Base-by-base conservation (phyloP, 306 rosid genomes). In the Lathyrus sativus region DNA sequence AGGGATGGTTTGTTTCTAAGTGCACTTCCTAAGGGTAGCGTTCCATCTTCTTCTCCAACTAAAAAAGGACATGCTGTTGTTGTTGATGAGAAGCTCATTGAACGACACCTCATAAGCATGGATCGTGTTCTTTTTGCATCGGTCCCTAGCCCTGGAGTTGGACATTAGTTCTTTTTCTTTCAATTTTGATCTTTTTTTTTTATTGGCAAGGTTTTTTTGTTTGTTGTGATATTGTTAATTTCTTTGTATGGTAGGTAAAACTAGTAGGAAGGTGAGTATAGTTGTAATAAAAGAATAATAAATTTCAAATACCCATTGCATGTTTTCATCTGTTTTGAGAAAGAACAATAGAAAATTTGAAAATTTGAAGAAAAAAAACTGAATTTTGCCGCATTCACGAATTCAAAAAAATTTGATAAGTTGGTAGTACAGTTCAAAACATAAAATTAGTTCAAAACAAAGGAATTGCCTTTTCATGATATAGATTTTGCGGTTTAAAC, bases 111-210 rank as follows among this genome's bases (percentile, higher is more conserved):
- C 33, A 73, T 71, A 11, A 26, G 39, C 61, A 12, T 72, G 2
- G 83, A 89, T 46, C 88, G 82, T 14, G 12, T 67, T 67, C 51
- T 66, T 70, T 77, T 83, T 2, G 51, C 49, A 54, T 86, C 93
- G 18, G 85, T 85, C 24, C 97, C 97, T 0, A 91, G 96, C 79
- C 97, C 97, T 9, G 97, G 96, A 4, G 73, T 69, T 9, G 96
- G 96, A 5, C 91, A 91, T 64, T 85, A 45, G 37, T 45, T 48
- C 68, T 31, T 77, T 53, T 7, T 13, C 58, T 70, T n/a, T n/a
- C 18, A 5, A n/a, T 45, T 14, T n/a, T 45, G 18, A 14, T 45
- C 17, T n/a, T 45, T 12, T 33, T 53, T 53, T 24, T 11, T 19
- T 19, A 2, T 19, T 51, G 13, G 57, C n/a, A 17, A 3, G 58